Evolutionary conservation across 2,329 filamentous ascomycete species (phyloP).

Genomic region (Tricladium varicosporioides): DNA sequence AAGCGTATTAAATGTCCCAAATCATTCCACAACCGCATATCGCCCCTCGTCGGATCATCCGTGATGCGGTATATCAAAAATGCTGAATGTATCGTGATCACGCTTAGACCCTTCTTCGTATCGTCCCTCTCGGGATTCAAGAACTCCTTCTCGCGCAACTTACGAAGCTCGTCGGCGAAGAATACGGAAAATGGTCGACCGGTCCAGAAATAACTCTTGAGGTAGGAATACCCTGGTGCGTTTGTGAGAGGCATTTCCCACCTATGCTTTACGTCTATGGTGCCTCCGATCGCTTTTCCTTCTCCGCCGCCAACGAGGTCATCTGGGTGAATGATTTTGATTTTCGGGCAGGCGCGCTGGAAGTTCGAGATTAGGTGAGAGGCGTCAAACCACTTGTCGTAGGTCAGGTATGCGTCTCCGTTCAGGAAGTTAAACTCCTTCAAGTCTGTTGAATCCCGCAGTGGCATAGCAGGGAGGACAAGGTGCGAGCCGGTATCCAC

Average conservation of each 20-base stretch:
- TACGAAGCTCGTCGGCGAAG: constrained; percentile 24
- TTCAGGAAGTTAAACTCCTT: constrained; percentile 35
- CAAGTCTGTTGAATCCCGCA: constrained; percentile 33
- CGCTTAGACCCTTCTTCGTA: constrained; percentile 29
- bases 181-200: constrained; percentile 12
- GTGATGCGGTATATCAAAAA: constrained; percentile 38
- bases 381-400: constrained; percentile 37
- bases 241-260: too few species aligned
- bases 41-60: constrained; percentile 37
- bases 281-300: too few species aligned
- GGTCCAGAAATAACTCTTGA: too few species aligned
- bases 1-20: constrained; percentile 34
- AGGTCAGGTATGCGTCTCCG: constrained; percentile 31
- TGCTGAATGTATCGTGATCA: constrained; percentile 31
- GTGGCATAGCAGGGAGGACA: constrained; percentile 35
- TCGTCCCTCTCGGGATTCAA: constrained; percentile 12
- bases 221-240: too few species aligned
- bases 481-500: constrained; percentile 33
- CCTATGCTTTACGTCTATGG: too few species aligned
- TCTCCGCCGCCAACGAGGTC: too few species aligned
- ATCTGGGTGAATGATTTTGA: too few species aligned
- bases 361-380: constrained; percentile 32
- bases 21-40: constrained; percentile 37
- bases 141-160: constrained; percentile 10
- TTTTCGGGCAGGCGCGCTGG: constrained; percentile 9